Evolutionary conservation across 441 rosid genomes (phyloP).

Genomic region (Mallotus japonicus): DNA sequence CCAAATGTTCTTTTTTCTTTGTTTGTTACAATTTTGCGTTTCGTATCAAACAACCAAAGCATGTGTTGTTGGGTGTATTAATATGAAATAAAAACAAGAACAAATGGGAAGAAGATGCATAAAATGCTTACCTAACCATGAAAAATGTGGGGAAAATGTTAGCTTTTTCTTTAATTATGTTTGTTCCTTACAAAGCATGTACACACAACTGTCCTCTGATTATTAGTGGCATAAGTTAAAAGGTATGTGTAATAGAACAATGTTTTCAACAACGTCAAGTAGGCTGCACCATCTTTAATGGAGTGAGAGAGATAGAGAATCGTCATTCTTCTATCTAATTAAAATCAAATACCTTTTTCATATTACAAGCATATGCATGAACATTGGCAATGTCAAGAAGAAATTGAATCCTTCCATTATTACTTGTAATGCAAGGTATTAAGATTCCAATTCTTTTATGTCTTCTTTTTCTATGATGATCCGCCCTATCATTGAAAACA

Average conservation of each 20-base stretch:
- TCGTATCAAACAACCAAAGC: not conserved
- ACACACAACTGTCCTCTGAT: not conserved
- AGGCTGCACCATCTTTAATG: not conserved
- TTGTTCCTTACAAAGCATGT: not conserved
- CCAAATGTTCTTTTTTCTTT: constrained; percentile 9
- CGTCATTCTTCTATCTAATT: no score
- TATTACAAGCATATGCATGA: not conserved
- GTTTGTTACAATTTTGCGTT: not conserved
- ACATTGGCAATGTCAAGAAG: not conserved
- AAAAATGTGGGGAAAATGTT: not conserved
- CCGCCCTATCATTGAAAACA: no score
- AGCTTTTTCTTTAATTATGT: not conserved
- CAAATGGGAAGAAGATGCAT: not conserved
- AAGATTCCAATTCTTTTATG: no score
- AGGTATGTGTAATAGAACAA: not conserved
- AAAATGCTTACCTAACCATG: not conserved
- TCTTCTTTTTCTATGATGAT: no score
- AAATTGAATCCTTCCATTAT: not conserved
- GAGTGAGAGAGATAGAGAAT: no score
- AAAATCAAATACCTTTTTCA: not conserved
- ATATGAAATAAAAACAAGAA: not conserved
- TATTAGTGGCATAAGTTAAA: not conserved
- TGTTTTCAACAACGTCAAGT: not conserved
- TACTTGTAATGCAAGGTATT: not conserved
- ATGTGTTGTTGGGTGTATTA: not conserved